A percentile compares a stretch with the other conserved stretches of the same genome.
Evolutionary conservation across 768 basidiomycete species (phyloP).

Genomic region (Suillus sp.): DNA sequence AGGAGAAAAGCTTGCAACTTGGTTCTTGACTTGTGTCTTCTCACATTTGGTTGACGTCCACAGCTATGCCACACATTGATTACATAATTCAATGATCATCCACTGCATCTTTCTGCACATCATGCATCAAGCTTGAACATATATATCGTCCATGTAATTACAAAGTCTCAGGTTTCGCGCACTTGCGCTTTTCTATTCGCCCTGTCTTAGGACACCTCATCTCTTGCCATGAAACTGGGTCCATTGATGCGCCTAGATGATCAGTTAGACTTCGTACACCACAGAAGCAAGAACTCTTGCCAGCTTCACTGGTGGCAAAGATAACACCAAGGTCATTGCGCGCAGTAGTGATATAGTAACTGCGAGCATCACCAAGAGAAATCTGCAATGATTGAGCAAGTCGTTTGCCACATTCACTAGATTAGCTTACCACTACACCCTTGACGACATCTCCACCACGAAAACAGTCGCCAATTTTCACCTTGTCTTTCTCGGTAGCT

Average conservation of each 20-base stretch:
- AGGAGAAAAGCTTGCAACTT: conserved; percentile 4
- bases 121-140: too few relatives aligned
- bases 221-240: conserved; percentile 87
- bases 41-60: conserved; percentile 2
- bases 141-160: conserved; percentile 29
- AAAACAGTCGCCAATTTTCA: conserved; percentile 90
- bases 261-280: conserved; percentile 3
- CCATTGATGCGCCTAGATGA: conserved; percentile 70
- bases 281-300: conserved; percentile 38
- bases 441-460: conserved; percentile 89
- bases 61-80: conserved; percentile 8
- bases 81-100: conserved; percentile 10
- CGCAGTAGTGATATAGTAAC: conserved; percentile 91
- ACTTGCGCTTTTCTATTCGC: conserved; percentile 78
- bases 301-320: conserved; percentile 86
- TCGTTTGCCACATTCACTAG: not conserved
- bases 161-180: conserved; percentile 78
- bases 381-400: conserved; percentile 51
- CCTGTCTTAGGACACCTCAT: conserved; percentile 89
- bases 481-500: conserved; percentile 86
- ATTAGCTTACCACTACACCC: conserved; percentile 71
- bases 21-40: not conserved
- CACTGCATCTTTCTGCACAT: too few relatives aligned
- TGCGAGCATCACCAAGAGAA: conserved; percentile 87
- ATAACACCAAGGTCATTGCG: conserved; percentile 90